phyloP scores from a whole-genome alignment of 1,284 basidiomycete species.

The Rhodotorula glutinis region DNA sequence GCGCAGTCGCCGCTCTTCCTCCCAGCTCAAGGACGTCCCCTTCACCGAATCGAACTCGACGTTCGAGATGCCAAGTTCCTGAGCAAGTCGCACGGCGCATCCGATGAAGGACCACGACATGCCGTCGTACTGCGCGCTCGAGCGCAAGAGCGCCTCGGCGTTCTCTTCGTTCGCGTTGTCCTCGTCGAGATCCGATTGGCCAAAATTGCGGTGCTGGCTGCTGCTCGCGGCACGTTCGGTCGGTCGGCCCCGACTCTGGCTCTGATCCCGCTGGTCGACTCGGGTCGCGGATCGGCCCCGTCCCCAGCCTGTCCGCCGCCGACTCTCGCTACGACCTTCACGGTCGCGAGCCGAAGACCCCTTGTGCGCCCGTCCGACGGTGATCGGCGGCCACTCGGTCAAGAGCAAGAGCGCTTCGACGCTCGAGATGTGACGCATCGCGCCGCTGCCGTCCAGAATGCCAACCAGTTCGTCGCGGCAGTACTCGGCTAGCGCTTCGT shows the following conservation, averaged over 20 bases:
- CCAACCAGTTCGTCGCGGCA: conserved; percentile 28
- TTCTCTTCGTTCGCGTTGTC: conserved; percentile 10
- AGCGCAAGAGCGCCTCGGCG: conserved; percentile 21
- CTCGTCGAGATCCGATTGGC: neutral
- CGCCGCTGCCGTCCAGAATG: conserved; percentile 26
- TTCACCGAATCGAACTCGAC: conserved; percentile 14
- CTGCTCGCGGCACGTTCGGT: neutral
- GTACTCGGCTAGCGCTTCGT: conserved; percentile 27
- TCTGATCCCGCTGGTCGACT: conserved; percentile 6
- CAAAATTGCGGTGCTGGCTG: neutral
- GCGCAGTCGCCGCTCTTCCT: conserved; percentile 25
- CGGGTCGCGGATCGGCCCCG: neutral
- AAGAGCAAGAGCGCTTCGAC: conserved; percentile 37
- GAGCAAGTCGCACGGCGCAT: conserved; percentile 35
- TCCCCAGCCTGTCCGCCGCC: conserved; percentile 7
- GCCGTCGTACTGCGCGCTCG: conserved; percentile 33
- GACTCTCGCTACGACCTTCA: neutral
- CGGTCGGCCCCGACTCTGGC: neutral
- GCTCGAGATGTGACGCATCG: conserved; percentile 30
- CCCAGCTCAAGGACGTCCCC: conserved; percentile 6
- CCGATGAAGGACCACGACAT: conserved; percentile 37
- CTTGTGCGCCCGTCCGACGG: conserved; percentile 7
- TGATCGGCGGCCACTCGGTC: conserved; percentile 37
- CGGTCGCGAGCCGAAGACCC: neutral
- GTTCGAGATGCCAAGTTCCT: conserved; percentile 38